Base-by-base conservation (phyloP, 1,139 yeast genomes). In the Pichia sp. region DNA sequence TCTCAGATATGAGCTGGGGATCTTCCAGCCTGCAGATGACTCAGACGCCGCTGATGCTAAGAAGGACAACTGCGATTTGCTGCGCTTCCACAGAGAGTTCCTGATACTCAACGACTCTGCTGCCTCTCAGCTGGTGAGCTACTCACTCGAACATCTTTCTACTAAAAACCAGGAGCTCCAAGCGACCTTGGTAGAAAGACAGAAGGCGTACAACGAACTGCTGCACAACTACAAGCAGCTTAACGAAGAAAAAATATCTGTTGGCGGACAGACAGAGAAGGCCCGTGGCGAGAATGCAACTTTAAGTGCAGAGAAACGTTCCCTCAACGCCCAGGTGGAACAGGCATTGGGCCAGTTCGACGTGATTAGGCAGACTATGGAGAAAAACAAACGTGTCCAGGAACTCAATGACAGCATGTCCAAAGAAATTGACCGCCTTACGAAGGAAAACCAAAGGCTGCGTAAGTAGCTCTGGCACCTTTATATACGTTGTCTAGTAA, bases 181-280 rank as follows among this genome's bases (percentile, higher is more conserved):
- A 10, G 26, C 29, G 19, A 34, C 32, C 8, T 34, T 52, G 8
- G 23, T 42, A 5, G 48, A 44, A 10, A 64, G 64, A 49, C 54
- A 51, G 13, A 38, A 50, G 2, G 57, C 54, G 34, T 61, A 62
- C 45, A 56, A 59, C 13, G 66, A 68, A 26, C 57, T 68, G n/a
- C 52, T 65, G n/a, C 61, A 61, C 47, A 68, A 65, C 47, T 66
- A 65, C 53, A 63, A 66, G 47, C 70, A 67, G 56, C 47, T 67
- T 45, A 67, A 64, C 54, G 70, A 67, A 49, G 70, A 67, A 47
- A 61, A 62, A 38, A 61, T 62, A 53, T 62, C 63, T 49, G 65
- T 66, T 52, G 62, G 62, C 31, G 53, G 59, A 7, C 52, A 57
- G 8, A 44, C 67, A 3, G 54, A 55, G 23, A 62, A 62, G 32